Conservation (phyloP, 805 yeast species). For the Yamadazyma sp. region DNA sequence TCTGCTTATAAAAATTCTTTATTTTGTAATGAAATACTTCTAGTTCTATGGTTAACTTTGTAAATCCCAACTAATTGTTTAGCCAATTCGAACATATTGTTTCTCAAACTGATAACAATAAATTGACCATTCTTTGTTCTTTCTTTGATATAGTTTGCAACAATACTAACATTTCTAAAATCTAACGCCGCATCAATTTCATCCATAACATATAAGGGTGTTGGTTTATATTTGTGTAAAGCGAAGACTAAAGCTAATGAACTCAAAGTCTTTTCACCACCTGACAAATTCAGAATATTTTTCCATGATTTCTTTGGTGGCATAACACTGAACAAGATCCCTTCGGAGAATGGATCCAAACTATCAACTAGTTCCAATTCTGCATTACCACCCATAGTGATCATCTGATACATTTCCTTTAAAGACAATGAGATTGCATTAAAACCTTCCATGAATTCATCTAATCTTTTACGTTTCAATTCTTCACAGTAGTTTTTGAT, state of each 20-base stretch:
- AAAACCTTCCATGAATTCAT: conserved; percentile 93
- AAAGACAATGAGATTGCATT: conserved; percentile 78
- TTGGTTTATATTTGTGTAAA: conserved; percentile 91
- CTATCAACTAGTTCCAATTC: conserved; percentile 94
- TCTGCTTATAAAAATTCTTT: conserved; percentile 38
- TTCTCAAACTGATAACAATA: conserved; percentile 89
- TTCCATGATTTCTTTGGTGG: conserved; percentile 99
- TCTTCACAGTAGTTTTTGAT: conserved; percentile 62
- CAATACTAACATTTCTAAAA: conserved; percentile 94
- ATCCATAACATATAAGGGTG: conserved; percentile 97
- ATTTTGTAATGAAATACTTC: conserved; percentile 75
- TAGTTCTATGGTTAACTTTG: conserved; percentile 88
- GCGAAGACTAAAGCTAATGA: conserved; percentile 96
- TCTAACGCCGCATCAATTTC: conserved; percentile 99
- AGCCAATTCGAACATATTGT: conserved; percentile 97
- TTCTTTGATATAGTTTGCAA: conserved; percentile 94
- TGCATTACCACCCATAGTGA: conserved; percentile 99
- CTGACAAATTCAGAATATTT: conserved; percentile 89
- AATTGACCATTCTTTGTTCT: conserved; percentile 96
- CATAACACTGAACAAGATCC: conserved; percentile 95
- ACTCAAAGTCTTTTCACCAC: conserved; percentile 96
- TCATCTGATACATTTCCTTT: conserved; percentile 97
- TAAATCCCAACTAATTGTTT: conserved; percentile 93
- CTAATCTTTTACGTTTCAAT: conserved; percentile 67
- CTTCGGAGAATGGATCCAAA: conserved; percentile 97